A percentile compares a stretch with the other conserved stretches of the same genome.
phyloP scores from a whole-genome alignment of 306 rosid genomes.

The Canavalia gladiata region DNA sequence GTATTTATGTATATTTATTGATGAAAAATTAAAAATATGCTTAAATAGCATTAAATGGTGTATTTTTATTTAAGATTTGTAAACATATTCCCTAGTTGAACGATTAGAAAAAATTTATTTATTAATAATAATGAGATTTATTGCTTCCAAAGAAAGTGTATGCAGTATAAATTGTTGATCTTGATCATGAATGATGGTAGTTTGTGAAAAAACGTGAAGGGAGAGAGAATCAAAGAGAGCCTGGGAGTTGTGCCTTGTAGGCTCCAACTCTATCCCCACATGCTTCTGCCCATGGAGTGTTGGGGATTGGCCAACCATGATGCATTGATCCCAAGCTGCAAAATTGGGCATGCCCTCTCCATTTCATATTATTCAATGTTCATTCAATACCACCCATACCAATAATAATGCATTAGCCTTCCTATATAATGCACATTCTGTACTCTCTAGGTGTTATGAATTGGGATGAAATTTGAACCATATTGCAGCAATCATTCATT shows the following conservation, averaged over 20 bases:
- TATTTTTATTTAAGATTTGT: no score
- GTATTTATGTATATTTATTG: no score
- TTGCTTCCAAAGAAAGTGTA: no score
- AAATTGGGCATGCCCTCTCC: background rate
- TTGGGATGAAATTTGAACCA: slow-evolving; percentile 10
- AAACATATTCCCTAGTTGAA: no score
- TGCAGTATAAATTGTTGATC: no score
- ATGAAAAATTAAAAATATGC: no score
- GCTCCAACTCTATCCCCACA: slow-evolving; percentile 41
- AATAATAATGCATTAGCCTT: slow-evolving; percentile 26
- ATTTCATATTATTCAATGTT: slow-evolving; percentile 9
- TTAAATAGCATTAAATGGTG: no score
- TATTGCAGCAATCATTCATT: slow-evolving; percentile 33
- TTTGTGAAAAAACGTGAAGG: slow-evolving; percentile 19
- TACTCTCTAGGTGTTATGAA: slow-evolving; percentile 19
- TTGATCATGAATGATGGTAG: no score
- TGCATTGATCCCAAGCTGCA: slow-evolving; percentile 43
- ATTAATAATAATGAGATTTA: no score
- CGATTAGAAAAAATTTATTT: no score
- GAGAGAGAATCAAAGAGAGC: slow-evolving; percentile 18
- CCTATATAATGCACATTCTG: background rate
- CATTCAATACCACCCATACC: slow-evolving; percentile 20
- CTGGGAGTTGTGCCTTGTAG: slow-evolving; percentile 41
- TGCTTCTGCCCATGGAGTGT: slow-evolving; percentile 47
- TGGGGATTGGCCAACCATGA: slow-evolving; percentile 30